Percentiles rank a stretch among this genome's conserved stretches.
Evolutionary conservation across 371 early-diverging fungal genomes (phyloP).

Genomic region (Actinomucor elegans): DNA sequence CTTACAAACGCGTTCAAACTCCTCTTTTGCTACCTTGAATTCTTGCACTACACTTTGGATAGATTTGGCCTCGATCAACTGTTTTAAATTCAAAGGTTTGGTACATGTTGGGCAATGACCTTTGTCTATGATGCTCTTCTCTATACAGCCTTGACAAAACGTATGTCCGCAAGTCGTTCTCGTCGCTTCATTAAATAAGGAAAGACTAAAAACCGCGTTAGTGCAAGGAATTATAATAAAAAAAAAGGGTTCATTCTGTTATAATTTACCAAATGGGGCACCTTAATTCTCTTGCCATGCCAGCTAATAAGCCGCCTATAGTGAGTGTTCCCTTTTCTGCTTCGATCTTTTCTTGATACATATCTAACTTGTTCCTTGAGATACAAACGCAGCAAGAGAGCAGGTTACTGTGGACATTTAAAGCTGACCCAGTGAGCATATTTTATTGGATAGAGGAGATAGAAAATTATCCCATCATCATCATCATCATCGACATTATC

Average conservation of each 20-base stretch:
- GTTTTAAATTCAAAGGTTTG: background rate
- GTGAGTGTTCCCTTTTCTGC: background rate
- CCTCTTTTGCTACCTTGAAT: slow-evolving; percentile 2
- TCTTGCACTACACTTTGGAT: slow-evolving; percentile 4
- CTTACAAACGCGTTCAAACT: background rate
- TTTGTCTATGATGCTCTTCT: background rate
- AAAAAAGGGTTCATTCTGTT: background rate
- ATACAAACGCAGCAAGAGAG: too few relatives aligned
- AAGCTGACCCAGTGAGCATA: too few relatives aligned
- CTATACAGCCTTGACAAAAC: slow-evolving; percentile 11
- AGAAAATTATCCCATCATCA: too few relatives aligned
- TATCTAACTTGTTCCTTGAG: too few relatives aligned
- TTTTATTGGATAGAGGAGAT: too few relatives aligned
- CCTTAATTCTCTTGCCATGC: slow-evolving; percentile 1
- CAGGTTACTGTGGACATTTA: too few relatives aligned
- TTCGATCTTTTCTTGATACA: too few relatives aligned
- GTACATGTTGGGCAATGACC: slow-evolving; percentile 4
- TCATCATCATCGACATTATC: too few relatives aligned
- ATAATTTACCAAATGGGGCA: background rate
- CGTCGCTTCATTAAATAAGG: background rate
- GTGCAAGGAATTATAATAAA: background rate
- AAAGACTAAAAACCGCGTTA: background rate
- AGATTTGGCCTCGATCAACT: background rate
- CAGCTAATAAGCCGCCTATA: background rate
- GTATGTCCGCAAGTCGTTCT: slow-evolving; percentile 9